These are phyloP conservation scores for Xylariaceae sp. DNA, from an alignment of 2,329 filamentous ascomycete genomes.

Conservation along the genomic window DNA sequence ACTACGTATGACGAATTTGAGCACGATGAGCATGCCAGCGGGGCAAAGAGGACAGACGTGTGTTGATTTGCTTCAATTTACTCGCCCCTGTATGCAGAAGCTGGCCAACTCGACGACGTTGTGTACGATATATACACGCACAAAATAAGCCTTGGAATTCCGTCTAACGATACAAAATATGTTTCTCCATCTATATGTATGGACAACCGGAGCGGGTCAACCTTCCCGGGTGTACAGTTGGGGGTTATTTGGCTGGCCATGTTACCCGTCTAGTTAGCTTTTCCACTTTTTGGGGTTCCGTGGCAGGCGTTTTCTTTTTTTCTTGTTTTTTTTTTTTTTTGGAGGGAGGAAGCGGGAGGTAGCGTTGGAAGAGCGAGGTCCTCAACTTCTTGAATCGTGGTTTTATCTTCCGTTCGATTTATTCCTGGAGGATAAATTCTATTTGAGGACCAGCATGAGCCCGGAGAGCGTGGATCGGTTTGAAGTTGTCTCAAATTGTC, in stretches of 20 bases:
- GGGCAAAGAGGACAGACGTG: not conserved
- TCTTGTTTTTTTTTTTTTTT: too few relatives aligned
- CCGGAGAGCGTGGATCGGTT: not conserved
- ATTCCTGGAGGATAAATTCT: not conserved
- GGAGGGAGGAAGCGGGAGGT: not conserved
- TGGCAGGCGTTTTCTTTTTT: not conserved
- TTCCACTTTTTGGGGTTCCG: not conserved
- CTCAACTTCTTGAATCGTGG: not conserved
- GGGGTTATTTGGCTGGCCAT: not conserved
- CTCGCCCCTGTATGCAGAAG: not conserved
- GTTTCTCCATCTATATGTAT: not conserved
- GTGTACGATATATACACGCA: not conserved
- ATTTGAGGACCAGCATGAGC: not conserved
- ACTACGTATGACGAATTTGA: slow-evolving; percentile 2
- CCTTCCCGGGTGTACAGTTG: not conserved
- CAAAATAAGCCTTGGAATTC: not conserved
- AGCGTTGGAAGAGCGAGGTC: not conserved
- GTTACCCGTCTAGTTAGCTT: not conserved
- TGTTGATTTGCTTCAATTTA: not conserved
- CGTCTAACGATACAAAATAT: not conserved
- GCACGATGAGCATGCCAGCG: not conserved
- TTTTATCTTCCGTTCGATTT: not conserved
- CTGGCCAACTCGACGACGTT: not conserved
- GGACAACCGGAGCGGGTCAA: not conserved
- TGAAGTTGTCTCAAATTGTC: not conserved